Evolutionary conservation across 2,329 filamentous ascomycete species (phyloP).

Genomic region (Microcyclosporella mali): DNA sequence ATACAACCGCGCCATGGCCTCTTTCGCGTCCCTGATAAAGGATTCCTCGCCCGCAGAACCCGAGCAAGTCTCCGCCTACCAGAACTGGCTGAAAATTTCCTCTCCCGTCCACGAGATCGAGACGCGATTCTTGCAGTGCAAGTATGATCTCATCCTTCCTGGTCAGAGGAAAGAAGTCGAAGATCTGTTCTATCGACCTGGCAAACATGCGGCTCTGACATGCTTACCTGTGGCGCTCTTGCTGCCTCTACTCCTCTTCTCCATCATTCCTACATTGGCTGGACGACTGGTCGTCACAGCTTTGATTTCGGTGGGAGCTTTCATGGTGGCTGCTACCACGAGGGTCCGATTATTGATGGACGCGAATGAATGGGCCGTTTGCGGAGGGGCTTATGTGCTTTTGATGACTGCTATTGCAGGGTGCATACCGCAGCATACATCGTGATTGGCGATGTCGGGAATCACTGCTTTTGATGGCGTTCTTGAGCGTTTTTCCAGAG

Average conservation of each 20-base stretch:
- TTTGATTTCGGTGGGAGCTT: conserved; percentile 33
- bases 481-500: too few relatives aligned
- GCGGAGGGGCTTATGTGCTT: conserved; percentile 36
- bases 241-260: conserved; percentile 38
- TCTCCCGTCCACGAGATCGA: conserved; percentile 55
- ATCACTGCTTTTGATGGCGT: background rate
- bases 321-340: conserved; percentile 30
- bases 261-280: conserved; percentile 37
- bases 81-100: conserved; percentile 50
- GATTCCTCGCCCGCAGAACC: conserved; percentile 45
- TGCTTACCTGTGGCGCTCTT: conserved; percentile 36
- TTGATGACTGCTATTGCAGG: conserved; percentile 34
- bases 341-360: conserved; percentile 33
- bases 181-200: background rate
- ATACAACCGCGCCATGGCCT: conserved; percentile 58
- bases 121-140: conserved; percentile 51
- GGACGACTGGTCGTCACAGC: conserved; percentile 37
- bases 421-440: conserved; percentile 16
- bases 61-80: conserved; percentile 50
- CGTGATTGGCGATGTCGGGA: background rate
- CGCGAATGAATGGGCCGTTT: conserved; percentile 35
- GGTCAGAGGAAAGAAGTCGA: conserved; percentile 2
- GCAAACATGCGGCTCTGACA: conserved; percentile 10
- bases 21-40: conserved; percentile 51
- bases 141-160: conserved; percentile 49